Conservation (phyloP, 2,329 filamentous ascomycete species). For the Sclerotinia glacialis region DNA sequence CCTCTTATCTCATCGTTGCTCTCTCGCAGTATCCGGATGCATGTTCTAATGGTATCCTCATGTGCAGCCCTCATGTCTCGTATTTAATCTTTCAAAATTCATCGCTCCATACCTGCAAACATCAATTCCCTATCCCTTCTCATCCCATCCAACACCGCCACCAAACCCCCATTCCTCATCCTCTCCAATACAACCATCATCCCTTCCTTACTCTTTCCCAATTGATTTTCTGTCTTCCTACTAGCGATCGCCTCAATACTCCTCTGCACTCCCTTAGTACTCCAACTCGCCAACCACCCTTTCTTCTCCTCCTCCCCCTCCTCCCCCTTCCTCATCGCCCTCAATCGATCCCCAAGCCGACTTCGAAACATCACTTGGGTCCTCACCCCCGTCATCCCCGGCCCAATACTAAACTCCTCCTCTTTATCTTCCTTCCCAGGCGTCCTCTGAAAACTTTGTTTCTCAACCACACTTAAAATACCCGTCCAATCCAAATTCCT, state of each 20-base stretch:
- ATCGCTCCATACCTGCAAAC: conserved; percentile 25
- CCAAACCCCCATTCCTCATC: conserved; percentile 62
- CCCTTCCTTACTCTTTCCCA: conserved; percentile 77
- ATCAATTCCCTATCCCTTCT: conserved; percentile 50
- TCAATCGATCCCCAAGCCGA: conserved; percentile 62
- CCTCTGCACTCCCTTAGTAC: conserved; percentile 68
- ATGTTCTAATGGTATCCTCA: background rate
- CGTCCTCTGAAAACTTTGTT: conserved; percentile 60
- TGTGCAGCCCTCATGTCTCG: conserved; percentile 13
- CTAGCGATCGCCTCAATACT: conserved; percentile 78
- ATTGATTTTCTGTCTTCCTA: conserved; percentile 71
- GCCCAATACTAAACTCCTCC: conserved; percentile 33
- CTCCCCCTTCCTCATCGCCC: conserved; percentile 42
- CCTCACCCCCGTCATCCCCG: conserved; percentile 59
- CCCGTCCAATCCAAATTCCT: conserved; percentile 80
- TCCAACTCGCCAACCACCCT: conserved; percentile 56
- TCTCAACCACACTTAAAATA: conserved; percentile 74
- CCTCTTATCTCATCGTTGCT: background rate
- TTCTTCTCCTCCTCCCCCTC: conserved; percentile 48
- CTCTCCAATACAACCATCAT: conserved; percentile 80
- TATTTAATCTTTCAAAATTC: conserved; percentile 24
- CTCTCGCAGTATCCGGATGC: background rate
- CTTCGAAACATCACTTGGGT: conserved; percentile 74
- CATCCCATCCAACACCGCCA: conserved; percentile 70
- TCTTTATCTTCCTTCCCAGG: conserved; percentile 28